These are phyloP conservation scores for Babesia bigemina DNA, from an alignment of 169 alveolate genomes.

Conservation along the genomic window DNA sequence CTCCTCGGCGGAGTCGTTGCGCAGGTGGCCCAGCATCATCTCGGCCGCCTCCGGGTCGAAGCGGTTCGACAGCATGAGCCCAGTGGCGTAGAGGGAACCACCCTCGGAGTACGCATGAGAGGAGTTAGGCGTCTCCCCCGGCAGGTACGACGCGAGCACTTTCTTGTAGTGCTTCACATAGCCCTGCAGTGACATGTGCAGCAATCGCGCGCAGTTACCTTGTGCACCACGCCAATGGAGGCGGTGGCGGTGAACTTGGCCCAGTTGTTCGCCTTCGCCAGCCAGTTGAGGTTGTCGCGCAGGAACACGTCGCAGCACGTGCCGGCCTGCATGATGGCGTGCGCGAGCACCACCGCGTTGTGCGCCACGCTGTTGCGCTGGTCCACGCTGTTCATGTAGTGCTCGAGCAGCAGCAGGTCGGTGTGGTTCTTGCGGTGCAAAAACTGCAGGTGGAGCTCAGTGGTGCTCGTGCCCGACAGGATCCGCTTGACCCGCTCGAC, in stretches of 20 bases:
- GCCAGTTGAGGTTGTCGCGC: constrained; percentile 93
- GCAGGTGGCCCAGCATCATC: constrained; percentile 82
- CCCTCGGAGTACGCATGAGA: constrained; percentile 89
- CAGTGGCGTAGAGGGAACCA: constrained; percentile 96
- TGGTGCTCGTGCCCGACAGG: constrained; percentile 81
- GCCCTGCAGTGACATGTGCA: constrained; percentile 66
- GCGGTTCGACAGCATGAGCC: constrained; percentile 87
- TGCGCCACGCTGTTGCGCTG: constrained; percentile 83
- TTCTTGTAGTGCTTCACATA: constrained; percentile 47
- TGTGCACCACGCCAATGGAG: constrained; percentile 96
- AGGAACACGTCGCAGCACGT: constrained; percentile 94
- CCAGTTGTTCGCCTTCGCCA: constrained; percentile 93
- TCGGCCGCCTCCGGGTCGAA: constrained; percentile 79
- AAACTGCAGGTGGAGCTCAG: constrained; percentile 82
- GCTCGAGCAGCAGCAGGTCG: constrained; percentile 83
- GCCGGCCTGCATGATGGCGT: constrained; percentile 91
- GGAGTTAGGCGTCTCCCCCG: constrained; percentile 27
- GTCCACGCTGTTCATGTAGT: constrained; percentile 67
- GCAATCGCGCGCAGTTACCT: constrained; percentile 70
- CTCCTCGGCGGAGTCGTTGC: constrained; percentile 65
- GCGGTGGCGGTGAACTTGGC: constrained; percentile 97
- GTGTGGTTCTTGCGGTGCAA: constrained; percentile 88
- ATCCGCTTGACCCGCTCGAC: constrained; percentile 70
- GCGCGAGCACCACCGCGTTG: constrained; percentile 90
- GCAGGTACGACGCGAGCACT: constrained; percentile 68